Evolutionary conservation across 495 filamentous ascomycete genomes (phyloP).

Genomic region (Penicillium canariense): DNA sequence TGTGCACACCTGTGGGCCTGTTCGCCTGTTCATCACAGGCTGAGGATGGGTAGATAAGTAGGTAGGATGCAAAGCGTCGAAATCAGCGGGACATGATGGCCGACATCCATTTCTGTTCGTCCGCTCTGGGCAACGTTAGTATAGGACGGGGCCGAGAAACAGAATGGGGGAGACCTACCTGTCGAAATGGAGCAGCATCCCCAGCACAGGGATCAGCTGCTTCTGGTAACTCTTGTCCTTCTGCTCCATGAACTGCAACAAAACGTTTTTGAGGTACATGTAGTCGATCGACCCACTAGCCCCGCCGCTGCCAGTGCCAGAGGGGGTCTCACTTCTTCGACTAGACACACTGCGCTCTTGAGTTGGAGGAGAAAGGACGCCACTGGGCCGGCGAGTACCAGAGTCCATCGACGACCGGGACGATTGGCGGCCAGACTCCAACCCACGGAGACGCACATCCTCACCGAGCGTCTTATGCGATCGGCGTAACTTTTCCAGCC

Average conservation of each 20-base stretch:
- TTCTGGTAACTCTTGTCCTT: slow-evolving; percentile 87
- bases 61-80: background rate
- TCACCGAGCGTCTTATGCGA: slow-evolving; percentile 57
- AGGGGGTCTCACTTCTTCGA: slow-evolving; percentile 39
- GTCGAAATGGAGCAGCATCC: slow-evolving; percentile 89
- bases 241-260: slow-evolving; percentile 92
- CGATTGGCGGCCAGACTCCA: slow-evolving; percentile 50
- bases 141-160: background rate
- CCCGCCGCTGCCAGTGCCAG: slow-evolving; percentile 27
- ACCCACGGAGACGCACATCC: slow-evolving; percentile 35
- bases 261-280: slow-evolving; percentile 91
- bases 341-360: slow-evolving; percentile 41
- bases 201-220: slow-evolving; percentile 88
- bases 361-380: slow-evolving; percentile 37
- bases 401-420: slow-evolving; percentile 69
- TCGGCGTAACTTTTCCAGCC: slow-evolving; percentile 78
- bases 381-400: slow-evolving; percentile 36
- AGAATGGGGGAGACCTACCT: slow-evolving; percentile 52
- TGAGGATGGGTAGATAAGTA: background rate
- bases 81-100: slow-evolving; percentile 59
- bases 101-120: slow-evolving; percentile 87
- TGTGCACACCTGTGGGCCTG: no score
- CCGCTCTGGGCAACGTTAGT: slow-evolving; percentile 52
- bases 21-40: background rate
- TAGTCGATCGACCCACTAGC: slow-evolving; percentile 56